Conservation (phyloP, 2,329 filamentous ascomycete genomes). For the Talaromyces atroroseus region DNA sequence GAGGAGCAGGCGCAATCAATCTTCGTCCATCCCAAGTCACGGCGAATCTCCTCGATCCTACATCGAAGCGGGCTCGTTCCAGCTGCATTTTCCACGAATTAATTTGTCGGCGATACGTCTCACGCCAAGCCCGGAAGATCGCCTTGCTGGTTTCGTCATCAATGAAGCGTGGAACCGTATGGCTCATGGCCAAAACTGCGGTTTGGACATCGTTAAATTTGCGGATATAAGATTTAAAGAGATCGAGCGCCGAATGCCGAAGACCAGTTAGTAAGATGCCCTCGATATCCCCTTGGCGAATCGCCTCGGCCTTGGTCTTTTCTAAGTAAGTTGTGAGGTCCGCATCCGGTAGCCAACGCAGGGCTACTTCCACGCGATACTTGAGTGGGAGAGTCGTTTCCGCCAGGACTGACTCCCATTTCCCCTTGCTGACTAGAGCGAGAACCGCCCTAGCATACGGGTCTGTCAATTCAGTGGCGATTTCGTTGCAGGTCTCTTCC, state of each 20-base stretch:
- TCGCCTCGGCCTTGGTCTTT: slow-evolving; percentile 47
- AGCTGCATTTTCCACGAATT: slow-evolving; percentile 58
- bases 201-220: slow-evolving; percentile 59
- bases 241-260: slow-evolving; percentile 51
- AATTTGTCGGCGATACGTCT: slow-evolving; percentile 56
- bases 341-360: slow-evolving; percentile 47
- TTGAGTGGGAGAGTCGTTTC: slow-evolving; percentile 54
- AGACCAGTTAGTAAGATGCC: slow-evolving; percentile 59
- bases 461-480: slow-evolving; percentile 57
- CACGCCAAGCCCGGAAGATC: slow-evolving; percentile 56
- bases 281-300: slow-evolving; percentile 54
- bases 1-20: slow-evolving; percentile 45
- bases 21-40: slow-evolving; percentile 46
- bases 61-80: slow-evolving; percentile 55
- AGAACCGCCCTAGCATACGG: slow-evolving; percentile 59
- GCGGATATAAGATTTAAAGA: slow-evolving; percentile 57
- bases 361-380: slow-evolving; percentile 57
- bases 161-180: slow-evolving; percentile 55
- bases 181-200: slow-evolving; percentile 55
- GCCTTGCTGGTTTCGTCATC: slow-evolving; percentile 47
- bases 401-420: slow-evolving; percentile 55
- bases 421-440: slow-evolving; percentile 53
- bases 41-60: slow-evolving; percentile 51
- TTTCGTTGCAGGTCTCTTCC: slow-evolving; percentile 56
- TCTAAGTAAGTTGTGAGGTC: slow-evolving; percentile 50